Evolutionary conservation across 345 rosid species (phyloP).

Genomic region (Populus pruinosa): DNA sequence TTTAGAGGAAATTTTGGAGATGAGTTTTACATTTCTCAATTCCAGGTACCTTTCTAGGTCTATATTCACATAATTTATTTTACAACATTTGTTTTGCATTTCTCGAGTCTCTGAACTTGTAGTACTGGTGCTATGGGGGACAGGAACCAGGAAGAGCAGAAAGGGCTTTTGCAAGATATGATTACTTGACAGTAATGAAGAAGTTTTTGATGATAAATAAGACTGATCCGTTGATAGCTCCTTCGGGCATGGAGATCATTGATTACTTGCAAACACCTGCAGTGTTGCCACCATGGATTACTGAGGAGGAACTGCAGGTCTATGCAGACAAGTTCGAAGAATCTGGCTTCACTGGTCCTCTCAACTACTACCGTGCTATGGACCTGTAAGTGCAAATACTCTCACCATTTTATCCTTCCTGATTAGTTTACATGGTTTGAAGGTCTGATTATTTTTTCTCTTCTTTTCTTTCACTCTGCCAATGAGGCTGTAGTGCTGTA

Average conservation of each 20-base stretch:
- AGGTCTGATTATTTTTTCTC: too few species aligned
- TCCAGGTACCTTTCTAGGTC: slow-evolving; percentile 42
- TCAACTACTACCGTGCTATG: slow-evolving; percentile 65
- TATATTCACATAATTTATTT: background rate
- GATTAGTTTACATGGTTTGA: too few species aligned
- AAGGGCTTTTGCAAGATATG: slow-evolving; percentile 57
- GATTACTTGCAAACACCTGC: slow-evolving; percentile 53
- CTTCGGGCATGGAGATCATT: slow-evolving; percentile 55
- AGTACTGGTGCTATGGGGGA: background rate
- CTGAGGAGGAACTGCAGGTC: slow-evolving; percentile 59
- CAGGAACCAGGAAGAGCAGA: slow-evolving; percentile 78
- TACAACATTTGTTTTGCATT: too few species aligned
- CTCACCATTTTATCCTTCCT: too few species aligned
- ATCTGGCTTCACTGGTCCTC: slow-evolving; percentile 59
- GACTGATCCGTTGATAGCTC: slow-evolving; percentile 53
- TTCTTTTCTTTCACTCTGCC: too few species aligned
- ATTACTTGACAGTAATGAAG: slow-evolving; percentile 58
- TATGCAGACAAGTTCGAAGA: slow-evolving; percentile 60
- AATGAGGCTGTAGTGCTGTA: too few species aligned
- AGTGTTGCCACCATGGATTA: slow-evolving; percentile 54
- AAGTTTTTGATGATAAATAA: slow-evolving; percentile 54
- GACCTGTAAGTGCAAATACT: slow-evolving; percentile 34
- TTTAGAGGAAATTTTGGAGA: slow-evolving; percentile 36
- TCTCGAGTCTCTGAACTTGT: background rate
- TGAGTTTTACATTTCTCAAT: slow-evolving; percentile 54